phyloP scores from a whole-genome alignment of 768 basidiomycete species.

The Hydnum rufescens region DNA sequence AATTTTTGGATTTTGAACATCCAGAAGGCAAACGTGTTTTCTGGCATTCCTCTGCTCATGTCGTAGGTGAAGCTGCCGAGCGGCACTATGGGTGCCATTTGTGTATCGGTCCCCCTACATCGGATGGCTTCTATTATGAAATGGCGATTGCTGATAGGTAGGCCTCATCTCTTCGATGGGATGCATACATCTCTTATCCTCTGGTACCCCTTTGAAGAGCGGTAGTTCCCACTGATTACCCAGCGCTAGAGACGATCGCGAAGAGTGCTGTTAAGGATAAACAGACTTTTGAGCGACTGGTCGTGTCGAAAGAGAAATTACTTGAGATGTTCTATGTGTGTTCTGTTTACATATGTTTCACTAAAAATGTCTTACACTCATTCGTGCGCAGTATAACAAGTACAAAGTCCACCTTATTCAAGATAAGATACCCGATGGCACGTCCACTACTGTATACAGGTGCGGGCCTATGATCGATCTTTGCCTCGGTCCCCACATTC shows the following conservation, averaged over 20 bases:
- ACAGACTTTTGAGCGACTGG: slow-evolving; percentile 88
- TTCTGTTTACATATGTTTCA: slow-evolving; percentile 8
- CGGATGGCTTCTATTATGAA: slow-evolving; percentile 99
- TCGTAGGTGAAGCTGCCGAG: slow-evolving; percentile 91
- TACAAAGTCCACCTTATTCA: slow-evolving; percentile 95
- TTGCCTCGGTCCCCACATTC: slow-evolving; percentile 93
- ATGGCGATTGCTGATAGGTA: slow-evolving; percentile 79
- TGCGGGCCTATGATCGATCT: slow-evolving; percentile 98
- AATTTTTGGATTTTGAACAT: slow-evolving; percentile 82
- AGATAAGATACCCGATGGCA: slow-evolving; percentile 87
- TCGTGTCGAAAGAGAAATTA: slow-evolving; percentile 85
- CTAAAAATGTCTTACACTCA: too few species aligned
- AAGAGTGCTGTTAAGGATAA: slow-evolving; percentile 87
- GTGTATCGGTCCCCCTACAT: slow-evolving; percentile 90
- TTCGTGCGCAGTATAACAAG: slow-evolving; percentile 71
- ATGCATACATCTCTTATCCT: neutral
- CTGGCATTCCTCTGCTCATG: slow-evolving; percentile 99
- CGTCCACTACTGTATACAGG: slow-evolving; percentile 92
- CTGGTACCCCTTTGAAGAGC: slow-evolving; percentile 25
- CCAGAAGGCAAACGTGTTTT: slow-evolving; percentile 93
- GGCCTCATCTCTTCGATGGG: neutral
- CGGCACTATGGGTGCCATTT: slow-evolving; percentile 93
- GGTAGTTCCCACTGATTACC: slow-evolving; percentile 67
- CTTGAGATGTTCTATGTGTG: slow-evolving; percentile 88
- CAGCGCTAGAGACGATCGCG: slow-evolving; percentile 69